Percentiles rank a stretch among this genome's conserved stretches.
These are phyloP conservation scores for Epichloe festucae DNA, from an alignment of 2,329 filamentous ascomycete species.

Conservation along the genomic window DNA sequence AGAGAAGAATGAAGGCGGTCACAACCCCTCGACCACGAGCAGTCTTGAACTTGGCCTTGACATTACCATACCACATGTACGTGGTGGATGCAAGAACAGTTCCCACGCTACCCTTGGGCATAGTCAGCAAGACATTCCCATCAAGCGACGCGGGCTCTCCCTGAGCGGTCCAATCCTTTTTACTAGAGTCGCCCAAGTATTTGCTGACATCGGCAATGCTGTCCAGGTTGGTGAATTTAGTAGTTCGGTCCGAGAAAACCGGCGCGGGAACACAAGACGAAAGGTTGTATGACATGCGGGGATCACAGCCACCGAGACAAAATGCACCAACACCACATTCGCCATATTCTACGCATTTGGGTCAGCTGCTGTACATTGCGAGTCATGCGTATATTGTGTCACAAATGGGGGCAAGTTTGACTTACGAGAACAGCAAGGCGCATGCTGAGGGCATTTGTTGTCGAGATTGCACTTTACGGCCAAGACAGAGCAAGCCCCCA, in stretches of 20 bases:
- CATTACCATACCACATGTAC: constrained; percentile 96
- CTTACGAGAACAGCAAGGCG: constrained; percentile 74
- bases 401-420: constrained; percentile 12
- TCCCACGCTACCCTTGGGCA: constrained; percentile 74
- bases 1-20: constrained; percentile 92
- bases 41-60: constrained; percentile 74
- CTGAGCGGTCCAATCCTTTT: constrained; percentile 80
- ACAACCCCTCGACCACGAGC: constrained; percentile 78
- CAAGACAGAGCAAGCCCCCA: constrained; percentile 18
- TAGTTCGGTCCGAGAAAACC: constrained; percentile 61
- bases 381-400: neutral
- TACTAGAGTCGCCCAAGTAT: constrained; percentile 73
- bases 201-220: constrained; percentile 56
- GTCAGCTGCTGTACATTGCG: constrained; percentile 8
- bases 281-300: constrained; percentile 67
- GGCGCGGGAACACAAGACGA: constrained; percentile 78
- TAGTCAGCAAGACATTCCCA: constrained; percentile 68
- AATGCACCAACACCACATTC: constrained; percentile 88
- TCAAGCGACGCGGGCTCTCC: constrained; percentile 59
- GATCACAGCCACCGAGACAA: constrained; percentile 92
- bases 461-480: constrained; percentile 31
- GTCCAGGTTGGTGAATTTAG: constrained; percentile 61
- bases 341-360: constrained; percentile 57
- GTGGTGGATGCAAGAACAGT: constrained; percentile 72
- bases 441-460: constrained; percentile 54